These are phyloP conservation scores for Chlorella sp. DNA, from an alignment of 139 green algal species.

Conservation along the genomic window DNA sequence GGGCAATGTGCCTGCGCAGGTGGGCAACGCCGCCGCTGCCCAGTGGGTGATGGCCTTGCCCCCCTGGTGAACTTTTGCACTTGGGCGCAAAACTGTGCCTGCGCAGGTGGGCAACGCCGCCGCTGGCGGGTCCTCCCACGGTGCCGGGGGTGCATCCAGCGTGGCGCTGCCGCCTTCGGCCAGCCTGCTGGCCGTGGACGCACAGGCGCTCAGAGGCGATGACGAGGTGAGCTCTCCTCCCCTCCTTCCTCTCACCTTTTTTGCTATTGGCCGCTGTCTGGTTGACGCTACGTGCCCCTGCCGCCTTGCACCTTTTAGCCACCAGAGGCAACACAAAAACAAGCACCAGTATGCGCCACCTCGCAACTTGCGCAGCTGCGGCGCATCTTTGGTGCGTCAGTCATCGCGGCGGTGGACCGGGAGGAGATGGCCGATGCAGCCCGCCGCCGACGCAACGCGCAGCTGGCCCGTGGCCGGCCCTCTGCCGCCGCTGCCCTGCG, in stretches of 20 bases:
- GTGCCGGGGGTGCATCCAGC: not conserved
- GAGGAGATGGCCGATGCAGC: conserved; percentile 24
- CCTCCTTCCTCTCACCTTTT: not conserved
- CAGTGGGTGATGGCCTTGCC: too few species aligned
- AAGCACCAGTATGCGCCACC: not conserved
- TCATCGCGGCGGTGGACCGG: conserved; percentile 51
- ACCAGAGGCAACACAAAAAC: too few species aligned
- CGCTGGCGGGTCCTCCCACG: not conserved
- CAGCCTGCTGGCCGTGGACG: conserved; percentile 10
- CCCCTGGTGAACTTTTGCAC: too few species aligned
- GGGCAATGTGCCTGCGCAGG: too few species aligned
- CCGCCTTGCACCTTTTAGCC: not conserved
- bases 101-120: not conserved
- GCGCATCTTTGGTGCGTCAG: conserved; percentile 73
- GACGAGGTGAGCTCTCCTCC: conserved; percentile 1
- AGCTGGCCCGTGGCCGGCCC: conserved; percentile 15
- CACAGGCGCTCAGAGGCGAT: conserved; percentile 7
- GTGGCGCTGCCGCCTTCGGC: not conserved
- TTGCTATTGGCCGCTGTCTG: not conserved
- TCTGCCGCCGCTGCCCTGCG: not conserved
- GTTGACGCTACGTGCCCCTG: not conserved
- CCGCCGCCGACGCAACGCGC: conserved; percentile 10
- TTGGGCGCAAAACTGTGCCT: too few species aligned
- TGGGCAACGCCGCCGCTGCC: too few species aligned
- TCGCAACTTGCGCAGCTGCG: conserved; percentile 35